Evolutionary conservation across 306 rosid genomes (phyloP).

Genomic region (Lithocarpus polystachyus): DNA sequence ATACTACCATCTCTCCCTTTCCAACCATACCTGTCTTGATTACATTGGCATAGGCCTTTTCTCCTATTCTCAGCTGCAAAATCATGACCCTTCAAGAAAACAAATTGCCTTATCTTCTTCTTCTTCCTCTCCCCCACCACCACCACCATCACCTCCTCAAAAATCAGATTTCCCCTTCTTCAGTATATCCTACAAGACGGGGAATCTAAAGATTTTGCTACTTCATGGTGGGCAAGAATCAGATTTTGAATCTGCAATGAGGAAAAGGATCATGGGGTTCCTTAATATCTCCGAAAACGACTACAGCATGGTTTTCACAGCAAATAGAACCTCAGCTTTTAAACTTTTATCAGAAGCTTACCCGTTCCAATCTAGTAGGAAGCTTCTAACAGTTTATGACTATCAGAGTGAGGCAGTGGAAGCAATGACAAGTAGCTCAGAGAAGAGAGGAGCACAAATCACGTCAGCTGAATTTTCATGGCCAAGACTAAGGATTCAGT

Average conservation of each 20-base stretch:
- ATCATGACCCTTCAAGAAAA: slow-evolving; percentile 33
- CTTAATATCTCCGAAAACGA: slow-evolving; percentile 68
- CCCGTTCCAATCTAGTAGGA: slow-evolving; percentile 51
- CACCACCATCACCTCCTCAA: slow-evolving; percentile 28
- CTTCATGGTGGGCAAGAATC: slow-evolving; percentile 72
- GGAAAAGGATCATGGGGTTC: slow-evolving; percentile 61
- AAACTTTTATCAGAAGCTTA: slow-evolving; percentile 79
- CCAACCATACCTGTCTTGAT: slow-evolving; percentile 72
- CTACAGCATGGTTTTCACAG: slow-evolving; percentile 87
- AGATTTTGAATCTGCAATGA: slow-evolving; percentile 65
- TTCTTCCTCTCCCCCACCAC: slow-evolving; percentile 21
- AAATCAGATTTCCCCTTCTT: slow-evolving; percentile 62
- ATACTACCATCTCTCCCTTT: slow-evolving; percentile 56
- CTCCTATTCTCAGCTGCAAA: slow-evolving; percentile 65
- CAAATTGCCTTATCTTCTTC: slow-evolving; percentile 36
- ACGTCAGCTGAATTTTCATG: slow-evolving; percentile 86
- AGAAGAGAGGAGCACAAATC: slow-evolving; percentile 66
- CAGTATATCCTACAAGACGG: slow-evolving; percentile 59
- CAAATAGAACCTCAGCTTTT: slow-evolving; percentile 87
- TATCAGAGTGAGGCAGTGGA: slow-evolving; percentile 86
- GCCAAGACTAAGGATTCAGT: slow-evolving; percentile 79
- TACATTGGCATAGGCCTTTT: slow-evolving; percentile 92
- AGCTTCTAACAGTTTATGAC: slow-evolving; percentile 84
- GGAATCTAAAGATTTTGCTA: slow-evolving; percentile 59
- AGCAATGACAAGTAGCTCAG: slow-evolving; percentile 53